A percentile compares a stretch with the other conserved stretches of the same genome.
Conservation (phyloP, 129 eudicot species). For the Artemisia tridentata region DNA sequence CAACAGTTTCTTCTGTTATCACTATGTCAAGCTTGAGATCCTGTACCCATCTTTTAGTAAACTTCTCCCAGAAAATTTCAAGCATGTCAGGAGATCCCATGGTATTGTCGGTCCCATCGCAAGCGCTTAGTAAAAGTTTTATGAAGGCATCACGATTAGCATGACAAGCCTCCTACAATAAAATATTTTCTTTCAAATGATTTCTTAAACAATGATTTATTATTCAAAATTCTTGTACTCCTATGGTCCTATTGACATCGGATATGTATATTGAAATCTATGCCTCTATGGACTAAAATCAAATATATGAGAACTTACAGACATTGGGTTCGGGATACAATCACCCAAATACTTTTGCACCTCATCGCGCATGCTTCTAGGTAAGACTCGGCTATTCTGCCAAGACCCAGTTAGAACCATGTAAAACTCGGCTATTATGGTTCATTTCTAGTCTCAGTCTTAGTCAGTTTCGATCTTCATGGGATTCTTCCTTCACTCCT, state of each 20-base stretch:
- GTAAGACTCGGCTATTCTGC: no score
- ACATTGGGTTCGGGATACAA: no score
- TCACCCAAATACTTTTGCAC: no score
- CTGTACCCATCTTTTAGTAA: background rate
- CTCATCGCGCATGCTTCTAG: no score
- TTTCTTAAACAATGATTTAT: background rate
- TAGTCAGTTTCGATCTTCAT: no score
- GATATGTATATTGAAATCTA: background rate
- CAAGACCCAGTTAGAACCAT: no score
- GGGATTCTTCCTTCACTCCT: no score
- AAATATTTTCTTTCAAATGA: slow-evolving; percentile 12
- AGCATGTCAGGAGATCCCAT: background rate
- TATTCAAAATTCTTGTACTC: slow-evolving; percentile 18
- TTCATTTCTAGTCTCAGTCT: no score
- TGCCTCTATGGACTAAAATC: no score
- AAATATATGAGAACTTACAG: no score
- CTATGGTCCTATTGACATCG: slow-evolving; percentile 14
- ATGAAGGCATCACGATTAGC: background rate
- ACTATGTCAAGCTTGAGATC: background rate
- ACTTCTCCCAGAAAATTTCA: background rate
- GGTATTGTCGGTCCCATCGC: background rate
- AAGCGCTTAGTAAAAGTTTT: background rate
- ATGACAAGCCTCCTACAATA: background rate
- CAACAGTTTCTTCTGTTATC: background rate
- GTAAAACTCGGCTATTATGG: no score